Evolutionary conservation across 1,284 basidiomycete genomes (phyloP), one percentile per base, ranked within the genome.

Genomic region (Boletus semigastroideus): DNA sequence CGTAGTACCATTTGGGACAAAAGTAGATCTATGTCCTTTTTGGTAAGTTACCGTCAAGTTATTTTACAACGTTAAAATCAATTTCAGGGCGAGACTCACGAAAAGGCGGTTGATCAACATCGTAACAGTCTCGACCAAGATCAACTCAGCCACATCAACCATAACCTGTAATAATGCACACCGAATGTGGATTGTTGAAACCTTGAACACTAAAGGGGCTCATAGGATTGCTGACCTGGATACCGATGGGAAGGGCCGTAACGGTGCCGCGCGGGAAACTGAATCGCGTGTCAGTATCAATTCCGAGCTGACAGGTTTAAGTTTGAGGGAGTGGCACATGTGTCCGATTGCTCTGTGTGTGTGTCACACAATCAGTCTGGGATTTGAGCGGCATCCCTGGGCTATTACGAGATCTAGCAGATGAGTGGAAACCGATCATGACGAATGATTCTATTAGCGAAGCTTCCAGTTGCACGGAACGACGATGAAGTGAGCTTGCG

Each of bases 1-100:
- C 43, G 54, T 49, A 56, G 55, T 71, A 65, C 59, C 25, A 56
- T 70, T 59, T 52, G 17, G 61, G 57, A 57, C 42, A 58, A 49
- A 36, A 55, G 56, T 39, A 56, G 62, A 71, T 69, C 56, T 63
- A 59, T 51, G 54, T 56, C 68, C 56, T 48, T 61, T 63, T 70
- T 46, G 44, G 59, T 52, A 61, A 53, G 42, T 38, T 25, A 53
- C 48, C 44, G 54, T 40, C 45, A 42, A 42, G 55, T 57, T 49
- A 55, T 66, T 63, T 58, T 48, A 11, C 45, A 46, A 51, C 27
- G 50, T 36, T 46, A 46, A 58, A 43, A 33, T 52, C 51, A 46
- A 49, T 50, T 63, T 60, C 46, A 48, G 54, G 48, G 53, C 36
- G 41, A 64, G 54, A 47, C 54, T 51, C 42, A 50, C 42, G 28